phyloP scores from a whole-genome alignment of 768 basidiomycete species.

The Kwoniella dejecticola region DNA sequence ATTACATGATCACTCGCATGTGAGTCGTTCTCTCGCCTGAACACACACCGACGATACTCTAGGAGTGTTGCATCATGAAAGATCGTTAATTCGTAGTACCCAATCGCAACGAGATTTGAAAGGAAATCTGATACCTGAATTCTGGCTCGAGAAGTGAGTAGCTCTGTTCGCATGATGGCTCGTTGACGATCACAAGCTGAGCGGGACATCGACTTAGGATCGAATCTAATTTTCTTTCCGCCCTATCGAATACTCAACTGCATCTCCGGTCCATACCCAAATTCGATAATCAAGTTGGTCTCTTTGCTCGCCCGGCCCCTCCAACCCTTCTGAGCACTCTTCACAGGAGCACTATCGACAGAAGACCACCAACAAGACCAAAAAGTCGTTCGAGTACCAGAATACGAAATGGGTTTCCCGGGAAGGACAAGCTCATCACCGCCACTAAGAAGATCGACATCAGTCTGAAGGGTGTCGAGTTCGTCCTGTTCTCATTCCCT shows the following conservation, averaged over 20 bases:
- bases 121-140: slow-evolving; percentile 9
- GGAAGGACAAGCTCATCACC: too few relatives aligned
- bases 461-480: slow-evolving; percentile 6
- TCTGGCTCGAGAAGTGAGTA: slow-evolving; percentile 11
- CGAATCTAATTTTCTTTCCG: slow-evolving; percentile 11
- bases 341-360: background rate
- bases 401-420: too few relatives aligned
- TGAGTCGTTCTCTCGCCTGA: background rate
- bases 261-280: slow-evolving; percentile 6
- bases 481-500: slow-evolving; percentile 15
- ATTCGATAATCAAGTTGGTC: slow-evolving; percentile 13
- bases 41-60: too few relatives aligned
- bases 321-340: too few relatives aligned
- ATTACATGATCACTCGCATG: background rate
- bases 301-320: too few relatives aligned
- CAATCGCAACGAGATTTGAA: background rate
- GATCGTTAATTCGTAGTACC: too few relatives aligned
- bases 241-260: slow-evolving; percentile 9
- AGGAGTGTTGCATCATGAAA: too few relatives aligned
- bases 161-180: too few relatives aligned
- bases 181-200: too few relatives aligned
- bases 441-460: background rate
- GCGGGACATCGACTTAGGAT: too few relatives aligned
- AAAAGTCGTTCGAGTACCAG: too few relatives aligned
- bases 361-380: background rate